A percentile compares a stretch with the other conserved stretches of the same genome.
phyloP scores from a whole-genome alignment of 768 basidiomycete genomes.

The Grammothele lineata region DNA sequence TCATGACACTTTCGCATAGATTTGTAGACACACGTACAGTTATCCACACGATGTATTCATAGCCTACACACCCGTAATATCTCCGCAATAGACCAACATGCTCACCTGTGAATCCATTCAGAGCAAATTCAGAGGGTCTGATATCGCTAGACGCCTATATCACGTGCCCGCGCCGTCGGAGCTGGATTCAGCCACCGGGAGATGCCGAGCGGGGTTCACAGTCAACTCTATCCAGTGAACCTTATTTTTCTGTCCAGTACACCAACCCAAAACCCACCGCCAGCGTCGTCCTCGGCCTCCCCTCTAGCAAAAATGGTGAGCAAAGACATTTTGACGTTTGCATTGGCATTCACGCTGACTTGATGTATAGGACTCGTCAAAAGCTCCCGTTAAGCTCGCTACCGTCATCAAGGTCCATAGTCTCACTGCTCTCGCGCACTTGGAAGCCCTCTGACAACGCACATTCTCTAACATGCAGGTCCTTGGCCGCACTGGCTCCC shows the following conservation, averaged over 20 bases:
- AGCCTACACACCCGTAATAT: not conserved
- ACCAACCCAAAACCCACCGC: slow-evolving; percentile 23
- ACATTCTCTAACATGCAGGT: slow-evolving; percentile 49
- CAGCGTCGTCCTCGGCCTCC: slow-evolving; percentile 25
- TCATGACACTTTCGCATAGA: not conserved
- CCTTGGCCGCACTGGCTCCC: slow-evolving; percentile 96
- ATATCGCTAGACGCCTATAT: no score
- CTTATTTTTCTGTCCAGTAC: slow-evolving; percentile 28
- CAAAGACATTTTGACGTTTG: not conserved
- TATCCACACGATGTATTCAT: not conserved
- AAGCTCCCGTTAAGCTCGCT: slow-evolving; percentile 94
- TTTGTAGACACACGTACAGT: no score
- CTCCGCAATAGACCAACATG: no score
- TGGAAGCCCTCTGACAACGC: not conserved
- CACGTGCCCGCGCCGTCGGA: no score
- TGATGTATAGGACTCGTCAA: slow-evolving; percentile 67
- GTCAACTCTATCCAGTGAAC: slow-evolving; percentile 18
- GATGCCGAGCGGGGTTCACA: slow-evolving; percentile 17
- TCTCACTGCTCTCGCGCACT: slow-evolving; percentile 1
- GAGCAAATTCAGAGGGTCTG: no score
- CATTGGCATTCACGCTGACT: slow-evolving; percentile 16
- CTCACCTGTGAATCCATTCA: no score
- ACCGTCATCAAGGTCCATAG: slow-evolving; percentile 81
- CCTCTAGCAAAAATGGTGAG: slow-evolving; percentile 28
- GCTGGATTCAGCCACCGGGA: slow-evolving; percentile 18